Evolutionary conservation across 805 yeast genomes (phyloP).

Genomic region (Scheffersomyces coipomensis): DNA sequence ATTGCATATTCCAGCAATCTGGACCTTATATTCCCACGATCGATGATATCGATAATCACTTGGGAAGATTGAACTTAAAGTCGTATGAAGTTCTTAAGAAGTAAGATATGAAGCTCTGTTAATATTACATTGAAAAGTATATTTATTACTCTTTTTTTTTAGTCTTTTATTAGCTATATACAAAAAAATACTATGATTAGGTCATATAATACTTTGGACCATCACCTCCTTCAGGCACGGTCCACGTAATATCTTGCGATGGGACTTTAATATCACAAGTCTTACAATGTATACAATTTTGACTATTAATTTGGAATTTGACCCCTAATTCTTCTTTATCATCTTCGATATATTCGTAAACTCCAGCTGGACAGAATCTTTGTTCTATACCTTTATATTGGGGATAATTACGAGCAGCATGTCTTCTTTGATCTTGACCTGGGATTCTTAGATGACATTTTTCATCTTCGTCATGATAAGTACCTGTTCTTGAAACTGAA

Average conservation of each 20-base stretch:
- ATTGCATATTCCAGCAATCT: no score
- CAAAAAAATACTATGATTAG: constrained; percentile 16
- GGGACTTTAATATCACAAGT: constrained; percentile 98
- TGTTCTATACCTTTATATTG: constrained; percentile 84
- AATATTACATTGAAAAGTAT: no score
- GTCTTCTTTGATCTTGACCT: constrained; percentile 61
- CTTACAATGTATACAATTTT: constrained; percentile 97
- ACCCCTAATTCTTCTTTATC: constrained; percentile 59
- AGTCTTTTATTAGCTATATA: neutral
- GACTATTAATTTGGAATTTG: constrained; percentile 89
- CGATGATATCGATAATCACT: no score
- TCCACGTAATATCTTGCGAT: constrained; percentile 90
- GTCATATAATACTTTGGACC: constrained; percentile 96
- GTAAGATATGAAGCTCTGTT: no score
- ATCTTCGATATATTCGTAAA: constrained; percentile 87
- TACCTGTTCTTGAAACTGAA: constrained; percentile 95
- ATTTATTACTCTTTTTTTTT: neutral
- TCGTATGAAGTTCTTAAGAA: no score
- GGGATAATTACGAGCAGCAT: constrained; percentile 69
- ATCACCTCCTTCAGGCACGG: constrained; percentile 98
- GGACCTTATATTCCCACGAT: no score
- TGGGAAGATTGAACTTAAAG: no score
- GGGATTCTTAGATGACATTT: constrained; percentile 74
- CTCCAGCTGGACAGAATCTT: constrained; percentile 98
- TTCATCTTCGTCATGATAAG: constrained; percentile 93